These are phyloP conservation scores for Cladosporium sphaerospermum DNA, from an alignment of 2,329 filamentous ascomycete species.

Conservation along the genomic window DNA sequence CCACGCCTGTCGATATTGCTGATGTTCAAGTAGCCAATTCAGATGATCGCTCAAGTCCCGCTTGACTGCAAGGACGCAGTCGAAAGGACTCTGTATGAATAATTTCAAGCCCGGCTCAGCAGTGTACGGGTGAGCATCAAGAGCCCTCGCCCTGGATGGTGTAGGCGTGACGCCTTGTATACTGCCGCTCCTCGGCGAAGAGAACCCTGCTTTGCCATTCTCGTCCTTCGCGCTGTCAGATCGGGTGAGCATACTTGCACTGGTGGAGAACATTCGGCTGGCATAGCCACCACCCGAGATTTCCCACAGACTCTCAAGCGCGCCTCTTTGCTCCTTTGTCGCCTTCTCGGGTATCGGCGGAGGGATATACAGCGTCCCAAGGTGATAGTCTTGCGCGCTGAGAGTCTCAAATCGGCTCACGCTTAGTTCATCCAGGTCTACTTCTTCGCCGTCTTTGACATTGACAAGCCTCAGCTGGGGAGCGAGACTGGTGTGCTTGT, in stretches of 20 bases:
- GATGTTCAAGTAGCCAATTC: constrained; percentile 74
- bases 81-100: constrained; percentile 93
- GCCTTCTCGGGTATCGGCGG: constrained; percentile 56
- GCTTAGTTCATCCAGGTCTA: constrained; percentile 73
- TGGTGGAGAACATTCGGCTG: constrained; percentile 77
- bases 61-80: constrained; percentile 88
- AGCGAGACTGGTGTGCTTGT: constrained; percentile 71
- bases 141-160: constrained; percentile 20
- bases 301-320: constrained; percentile 85
- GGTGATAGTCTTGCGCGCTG: constrained; percentile 84
- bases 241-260: constrained; percentile 61
- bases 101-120: constrained; percentile 64
- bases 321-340: constrained; percentile 55
- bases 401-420: constrained; percentile 83
- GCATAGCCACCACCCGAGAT: constrained; percentile 70
- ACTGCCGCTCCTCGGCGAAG: constrained; percentile 31
- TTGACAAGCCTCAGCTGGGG: constrained; percentile 91
- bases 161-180: constrained; percentile 24
- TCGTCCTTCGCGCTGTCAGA: constrained; percentile 34
- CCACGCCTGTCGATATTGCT: constrained; percentile 81
- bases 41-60: constrained; percentile 81
- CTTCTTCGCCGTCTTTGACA: constrained; percentile 71
- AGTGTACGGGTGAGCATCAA: constrained; percentile 42
- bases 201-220: constrained; percentile 28
- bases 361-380: constrained; percentile 73